Evolutionary conservation across 2,329 filamentous ascomycete genomes (phyloP).

Genomic region (Ascochyta fabae): DNA sequence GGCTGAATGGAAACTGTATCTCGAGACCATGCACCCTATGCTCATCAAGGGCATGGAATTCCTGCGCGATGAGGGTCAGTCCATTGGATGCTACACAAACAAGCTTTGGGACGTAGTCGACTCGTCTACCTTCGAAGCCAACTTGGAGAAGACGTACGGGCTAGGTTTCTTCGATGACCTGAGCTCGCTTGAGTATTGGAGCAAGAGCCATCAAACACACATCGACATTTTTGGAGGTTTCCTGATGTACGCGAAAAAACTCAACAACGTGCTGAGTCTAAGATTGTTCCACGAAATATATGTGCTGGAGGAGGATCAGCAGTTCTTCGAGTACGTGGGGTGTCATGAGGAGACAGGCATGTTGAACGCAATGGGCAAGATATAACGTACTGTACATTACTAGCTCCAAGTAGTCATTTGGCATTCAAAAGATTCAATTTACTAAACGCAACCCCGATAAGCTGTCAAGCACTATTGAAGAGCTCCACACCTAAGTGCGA

Average conservation of each 20-base stretch:
- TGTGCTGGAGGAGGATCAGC: slow-evolving; percentile 50
- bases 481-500: no score
- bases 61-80: slow-evolving; percentile 51
- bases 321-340: slow-evolving; percentile 53
- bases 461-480: no score
- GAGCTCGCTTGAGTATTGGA: slow-evolving; percentile 50
- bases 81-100: slow-evolving; percentile 55
- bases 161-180: slow-evolving; percentile 54
- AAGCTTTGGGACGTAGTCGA: slow-evolving; percentile 55
- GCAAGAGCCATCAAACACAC: slow-evolving; percentile 51
- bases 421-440: no score
- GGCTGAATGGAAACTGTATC: slow-evolving; percentile 53
- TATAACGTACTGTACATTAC: no score
- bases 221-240: slow-evolving; percentile 53
- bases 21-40: slow-evolving; percentile 55
- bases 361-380: slow-evolving; percentile 15
- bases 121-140: slow-evolving; percentile 11
- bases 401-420: no score
- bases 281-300: slow-evolving; percentile 53
- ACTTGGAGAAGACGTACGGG: slow-evolving; percentile 50
- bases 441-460: no score
- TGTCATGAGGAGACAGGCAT: slow-evolving; percentile 51
- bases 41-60: slow-evolving; percentile 55
- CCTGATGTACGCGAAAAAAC: slow-evolving; percentile 48
- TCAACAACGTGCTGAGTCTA: slow-evolving; percentile 47